These are phyloP conservation scores for Fusarium verticillioides DNA, from an alignment of 2,329 filamentous ascomycete genomes.

Conservation along the genomic window DNA sequence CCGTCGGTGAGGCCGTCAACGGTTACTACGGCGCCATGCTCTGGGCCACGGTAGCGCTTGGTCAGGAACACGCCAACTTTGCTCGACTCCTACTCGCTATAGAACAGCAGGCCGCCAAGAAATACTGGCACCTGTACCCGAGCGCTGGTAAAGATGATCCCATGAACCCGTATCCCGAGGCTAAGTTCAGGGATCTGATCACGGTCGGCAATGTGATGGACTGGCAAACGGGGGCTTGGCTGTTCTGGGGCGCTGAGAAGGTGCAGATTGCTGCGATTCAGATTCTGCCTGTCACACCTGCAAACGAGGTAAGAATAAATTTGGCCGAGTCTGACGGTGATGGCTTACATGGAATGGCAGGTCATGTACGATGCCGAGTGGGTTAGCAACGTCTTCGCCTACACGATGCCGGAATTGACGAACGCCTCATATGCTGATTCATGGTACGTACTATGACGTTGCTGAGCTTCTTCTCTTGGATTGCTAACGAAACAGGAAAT, in stretches of 20 bases:
- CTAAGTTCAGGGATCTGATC: background rate
- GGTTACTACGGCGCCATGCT: background rate
- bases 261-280: background rate
- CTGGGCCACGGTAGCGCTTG: background rate
- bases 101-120: background rate
- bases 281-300: background rate
- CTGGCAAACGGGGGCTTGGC: background rate
- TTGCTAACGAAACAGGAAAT: background rate
- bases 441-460: background rate
- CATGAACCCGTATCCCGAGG: background rate
- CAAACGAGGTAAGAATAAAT: background rate
- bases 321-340: rapidly evolving
- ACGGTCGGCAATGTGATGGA: background rate
- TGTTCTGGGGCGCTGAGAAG: background rate
- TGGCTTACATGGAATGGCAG: background rate
- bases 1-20: background rate
- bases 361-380: background rate
- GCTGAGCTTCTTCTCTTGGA: too few relatives aligned
- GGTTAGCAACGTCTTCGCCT: background rate
- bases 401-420: background rate
- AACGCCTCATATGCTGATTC: background rate
- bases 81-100: background rate
- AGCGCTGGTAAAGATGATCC: background rate
- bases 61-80: background rate
- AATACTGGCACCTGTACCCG: background rate